A percentile compares a stretch with the other conserved stretches of the same genome.
Evolutionary conservation across 805 yeast species (phyloP).

Genomic region (Danielia oregonensis): DNA sequence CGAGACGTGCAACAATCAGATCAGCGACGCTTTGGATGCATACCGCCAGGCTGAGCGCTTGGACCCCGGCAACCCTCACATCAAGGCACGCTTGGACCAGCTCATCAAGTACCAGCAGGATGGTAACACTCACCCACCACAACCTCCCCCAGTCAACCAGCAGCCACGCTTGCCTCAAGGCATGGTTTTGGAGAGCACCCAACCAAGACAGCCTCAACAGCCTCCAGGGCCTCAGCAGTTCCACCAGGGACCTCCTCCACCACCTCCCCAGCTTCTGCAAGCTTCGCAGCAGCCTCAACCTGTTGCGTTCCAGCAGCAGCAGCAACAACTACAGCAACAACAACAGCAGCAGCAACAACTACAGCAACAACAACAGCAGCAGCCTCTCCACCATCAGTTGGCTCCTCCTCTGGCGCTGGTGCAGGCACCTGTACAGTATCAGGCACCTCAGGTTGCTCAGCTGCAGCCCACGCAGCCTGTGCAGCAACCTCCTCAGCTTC

Average conservation of each 20-base stretch:
- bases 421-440: slow-evolving; percentile 1
- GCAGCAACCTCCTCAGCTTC: slow-evolving; percentile 1
- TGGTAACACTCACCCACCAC: slow-evolving; percentile 60
- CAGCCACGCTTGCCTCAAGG: slow-evolving; percentile 62
- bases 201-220: slow-evolving; percentile 20
- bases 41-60: slow-evolving; percentile 93
- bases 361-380: slow-evolving; percentile 12
- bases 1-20: slow-evolving; percentile 95
- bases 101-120: slow-evolving; percentile 69
- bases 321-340: slow-evolving; percentile 12
- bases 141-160: slow-evolving; percentile 64
- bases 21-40: slow-evolving; percentile 93
- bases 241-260: slow-evolving; percentile 7
- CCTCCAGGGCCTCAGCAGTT: slow-evolving; percentile 11
- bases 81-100: slow-evolving; percentile 87
- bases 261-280: slow-evolving; percentile 12
- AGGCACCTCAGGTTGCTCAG: not conserved
- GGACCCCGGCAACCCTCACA: slow-evolving; percentile 92
- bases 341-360: slow-evolving; percentile 11
- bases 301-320: slow-evolving; percentile 13
- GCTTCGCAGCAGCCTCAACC: slow-evolving; percentile 8
- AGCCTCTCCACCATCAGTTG: slow-evolving; percentile 5
- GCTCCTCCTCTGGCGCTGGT: slow-evolving; percentile 1
- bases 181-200: slow-evolving; percentile 53
- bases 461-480: not conserved